Evolutionary conservation across 2,329 filamentous ascomycete genomes (phyloP).

Genomic region (Cladobotryum mycophilum): DNA sequence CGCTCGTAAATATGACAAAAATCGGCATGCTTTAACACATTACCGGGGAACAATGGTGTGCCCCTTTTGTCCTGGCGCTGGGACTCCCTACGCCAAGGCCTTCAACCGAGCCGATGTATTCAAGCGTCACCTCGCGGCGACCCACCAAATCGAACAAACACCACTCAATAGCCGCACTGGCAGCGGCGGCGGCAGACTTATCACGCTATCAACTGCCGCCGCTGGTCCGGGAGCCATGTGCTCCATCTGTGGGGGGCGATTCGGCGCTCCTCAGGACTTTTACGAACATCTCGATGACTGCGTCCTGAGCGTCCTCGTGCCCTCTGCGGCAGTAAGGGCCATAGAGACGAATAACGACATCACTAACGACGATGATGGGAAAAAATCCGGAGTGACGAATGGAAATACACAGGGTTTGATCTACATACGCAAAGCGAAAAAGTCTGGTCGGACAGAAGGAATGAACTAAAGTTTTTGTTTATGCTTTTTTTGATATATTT

Average conservation of each 20-base stretch:
- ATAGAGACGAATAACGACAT: slow-evolving; percentile 10
- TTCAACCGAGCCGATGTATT: slow-evolving; percentile 97
- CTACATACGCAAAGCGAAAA: slow-evolving; percentile 11
- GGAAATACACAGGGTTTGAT: slow-evolving; percentile 5
- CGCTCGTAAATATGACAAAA: slow-evolving; percentile 96
- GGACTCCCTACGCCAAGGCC: slow-evolving; percentile 83
- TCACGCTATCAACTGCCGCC: slow-evolving; percentile 9
- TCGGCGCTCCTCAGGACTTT: slow-evolving; percentile 86
- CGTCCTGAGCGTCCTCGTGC: slow-evolving; percentile 53
- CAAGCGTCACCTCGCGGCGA: slow-evolving; percentile 87
- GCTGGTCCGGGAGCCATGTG: slow-evolving; percentile 66
- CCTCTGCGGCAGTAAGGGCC: slow-evolving; percentile 18
- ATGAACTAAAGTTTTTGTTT: not conserved
- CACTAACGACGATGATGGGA: slow-evolving; percentile 8
- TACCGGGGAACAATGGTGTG: slow-evolving; percentile 99
- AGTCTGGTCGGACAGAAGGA: slow-evolving; percentile 1
- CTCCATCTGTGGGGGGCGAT: slow-evolving; percentile 77
- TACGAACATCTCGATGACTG: slow-evolving; percentile 86
- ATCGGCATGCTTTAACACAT: slow-evolving; percentile 89
- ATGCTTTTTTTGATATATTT: not conserved
- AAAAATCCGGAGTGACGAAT: not conserved
- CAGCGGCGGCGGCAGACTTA: slow-evolving; percentile 12
- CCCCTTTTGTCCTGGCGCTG: slow-evolving; percentile 86
- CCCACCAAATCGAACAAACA: slow-evolving; percentile 91
- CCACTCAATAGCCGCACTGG: slow-evolving; percentile 73